Percentiles rank a stretch among this genome's conserved stretches.
Conservation (phyloP, 345 rosid genomes). For the Arabis hirsuta region DNA sequence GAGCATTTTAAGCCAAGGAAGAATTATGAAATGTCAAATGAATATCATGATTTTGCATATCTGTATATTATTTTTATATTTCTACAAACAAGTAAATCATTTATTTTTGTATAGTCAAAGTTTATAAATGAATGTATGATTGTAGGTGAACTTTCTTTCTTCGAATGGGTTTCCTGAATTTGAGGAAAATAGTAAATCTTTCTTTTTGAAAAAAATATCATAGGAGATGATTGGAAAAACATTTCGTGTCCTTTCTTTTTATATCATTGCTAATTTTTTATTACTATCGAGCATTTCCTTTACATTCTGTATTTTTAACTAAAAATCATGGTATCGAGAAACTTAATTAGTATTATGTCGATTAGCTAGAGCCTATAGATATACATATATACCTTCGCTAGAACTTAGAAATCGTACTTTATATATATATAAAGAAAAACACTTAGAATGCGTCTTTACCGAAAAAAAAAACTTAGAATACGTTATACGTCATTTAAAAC, state of each 20-base stretch:
- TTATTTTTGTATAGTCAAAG: neutral
- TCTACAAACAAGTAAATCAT: neutral
- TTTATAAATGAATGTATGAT: neutral
- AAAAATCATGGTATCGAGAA: neutral
- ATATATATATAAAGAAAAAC: neutral
- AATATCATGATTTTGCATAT: neutral
- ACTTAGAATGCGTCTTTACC: neutral
- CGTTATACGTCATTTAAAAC: conserved; percentile 17
- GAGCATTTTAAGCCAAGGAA: conserved; percentile 3
- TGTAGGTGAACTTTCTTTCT: neutral
- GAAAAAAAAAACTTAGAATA: neutral
- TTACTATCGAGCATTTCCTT: neutral
- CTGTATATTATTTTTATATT: neutral
- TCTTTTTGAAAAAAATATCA: neutral
- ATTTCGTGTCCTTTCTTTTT: neutral
- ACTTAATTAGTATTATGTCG: conserved; percentile 3
- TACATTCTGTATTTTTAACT: neutral
- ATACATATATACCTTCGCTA: neutral
- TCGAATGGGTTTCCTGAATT: neutral
- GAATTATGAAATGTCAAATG: conserved; percentile 13
- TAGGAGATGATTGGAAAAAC: neutral
- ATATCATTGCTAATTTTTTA: neutral
- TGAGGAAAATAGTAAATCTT: neutral
- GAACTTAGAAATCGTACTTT: too few species aligned
- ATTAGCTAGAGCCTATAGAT: neutral